Conservation (phyloP, 2,329 filamentous ascomycete species). For the Phoma sp. region DNA sequence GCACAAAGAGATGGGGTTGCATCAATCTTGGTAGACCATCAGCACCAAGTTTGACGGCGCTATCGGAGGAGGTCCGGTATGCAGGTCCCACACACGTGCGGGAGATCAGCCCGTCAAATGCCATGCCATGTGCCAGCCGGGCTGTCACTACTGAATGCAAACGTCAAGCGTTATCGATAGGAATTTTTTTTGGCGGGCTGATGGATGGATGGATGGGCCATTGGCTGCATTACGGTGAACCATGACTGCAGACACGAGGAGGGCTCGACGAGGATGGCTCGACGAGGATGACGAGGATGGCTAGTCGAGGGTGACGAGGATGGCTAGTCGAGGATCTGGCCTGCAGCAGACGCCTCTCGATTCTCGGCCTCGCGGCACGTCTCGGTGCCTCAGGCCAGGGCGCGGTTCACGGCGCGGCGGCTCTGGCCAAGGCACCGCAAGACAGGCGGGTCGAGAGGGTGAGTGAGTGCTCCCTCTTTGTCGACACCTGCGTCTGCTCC, state of each 20-base stretch:
- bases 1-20: too few species aligned
- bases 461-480: constrained; percentile 6
- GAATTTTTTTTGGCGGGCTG: neutral
- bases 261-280: neutral
- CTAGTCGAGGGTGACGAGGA: neutral
- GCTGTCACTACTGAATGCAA: neutral
- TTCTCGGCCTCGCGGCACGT: constrained; percentile 4
- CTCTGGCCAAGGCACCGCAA: constrained; percentile 10
- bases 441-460: too few species aligned
- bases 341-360: constrained; percentile 4
- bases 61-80: neutral
- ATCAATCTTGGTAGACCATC: neutral
- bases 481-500: constrained; percentile 1
- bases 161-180: constrained; percentile 1
- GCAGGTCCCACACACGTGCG: constrained; percentile 14
- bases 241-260: neutral
- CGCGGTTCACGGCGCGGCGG: constrained; percentile 11
- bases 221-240: neutral
- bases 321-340: constrained; percentile 10
- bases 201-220: neutral
- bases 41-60: neutral
- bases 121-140: constrained; percentile 1
- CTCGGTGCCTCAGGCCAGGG: neutral
- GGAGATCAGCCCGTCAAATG: constrained; percentile 9
- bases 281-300: neutral